phyloP scores from a whole-genome alignment of 495 filamentous ascomycete species.

The Penicillium pancosmium region DNA sequence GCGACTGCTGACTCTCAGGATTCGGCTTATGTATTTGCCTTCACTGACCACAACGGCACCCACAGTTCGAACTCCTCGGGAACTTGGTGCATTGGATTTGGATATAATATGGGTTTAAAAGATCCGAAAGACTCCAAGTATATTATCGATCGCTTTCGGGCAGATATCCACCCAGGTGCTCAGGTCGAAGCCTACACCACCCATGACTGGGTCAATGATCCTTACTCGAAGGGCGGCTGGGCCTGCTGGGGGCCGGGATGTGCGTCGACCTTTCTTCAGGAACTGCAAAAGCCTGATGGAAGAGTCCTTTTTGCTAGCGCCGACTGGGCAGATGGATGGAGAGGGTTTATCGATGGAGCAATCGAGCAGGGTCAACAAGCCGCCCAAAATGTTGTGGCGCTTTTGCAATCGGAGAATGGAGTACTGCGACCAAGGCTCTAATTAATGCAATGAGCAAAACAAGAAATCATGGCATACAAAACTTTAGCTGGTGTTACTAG shows the following conservation, averaged over 20 bases:
- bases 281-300: conserved; percentile 23
- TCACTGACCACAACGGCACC: conserved; percentile 29
- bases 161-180: conserved; percentile 9
- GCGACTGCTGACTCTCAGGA: conserved; percentile 5
- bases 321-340: conserved; percentile 39
- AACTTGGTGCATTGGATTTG: background rate
- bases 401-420: background rate
- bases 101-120: background rate
- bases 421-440: background rate
- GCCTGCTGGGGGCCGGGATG: conserved; percentile 26
- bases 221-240: conserved; percentile 29
- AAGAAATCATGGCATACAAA: no score
- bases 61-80: conserved; percentile 10
- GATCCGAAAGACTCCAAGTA: background rate
- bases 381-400: background rate
- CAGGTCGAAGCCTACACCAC: conserved; percentile 22
- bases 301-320: conserved; percentile 32
- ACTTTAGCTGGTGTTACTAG: no score
- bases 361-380: conserved; percentile 29
- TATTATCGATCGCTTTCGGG: background rate
- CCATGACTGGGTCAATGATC: conserved; percentile 36
- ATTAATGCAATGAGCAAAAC: background rate
- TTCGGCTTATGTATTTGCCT: conserved; percentile 22
- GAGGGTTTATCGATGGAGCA: conserved; percentile 36
- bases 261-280: conserved; percentile 19